phyloP scores from a whole-genome alignment of 257 asterid species.

The Primulina eburnea region DNA sequence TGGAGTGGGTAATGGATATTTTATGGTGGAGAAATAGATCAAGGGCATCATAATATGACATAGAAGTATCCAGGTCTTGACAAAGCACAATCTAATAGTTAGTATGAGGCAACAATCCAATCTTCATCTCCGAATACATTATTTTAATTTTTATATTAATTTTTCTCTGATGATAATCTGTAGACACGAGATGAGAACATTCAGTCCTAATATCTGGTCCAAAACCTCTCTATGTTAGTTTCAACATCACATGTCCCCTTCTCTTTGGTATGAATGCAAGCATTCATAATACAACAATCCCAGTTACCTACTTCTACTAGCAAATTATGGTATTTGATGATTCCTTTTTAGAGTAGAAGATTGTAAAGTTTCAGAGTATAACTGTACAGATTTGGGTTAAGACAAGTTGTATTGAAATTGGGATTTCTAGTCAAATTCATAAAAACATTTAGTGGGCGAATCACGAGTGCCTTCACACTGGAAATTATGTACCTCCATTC shows the following conservation, averaged over 20 bases:
- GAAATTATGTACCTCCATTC: conserved; percentile 3
- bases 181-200: neutral
- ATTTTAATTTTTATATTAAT: too few relatives aligned
- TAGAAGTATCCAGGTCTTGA: neutral
- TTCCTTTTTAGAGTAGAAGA: neutral
- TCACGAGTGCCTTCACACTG: neutral
- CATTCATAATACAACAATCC: too few relatives aligned
- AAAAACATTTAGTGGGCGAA: neutral
- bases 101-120: neutral
- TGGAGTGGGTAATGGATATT: neutral
- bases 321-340: neutral
- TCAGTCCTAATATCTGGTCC: too few relatives aligned
- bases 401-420: neutral
- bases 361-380: neutral
- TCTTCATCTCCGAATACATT: neutral
- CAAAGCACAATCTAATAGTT: conserved; percentile 4
- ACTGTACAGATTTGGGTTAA: neutral
- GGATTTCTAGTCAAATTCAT: neutral
- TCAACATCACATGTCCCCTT: neutral
- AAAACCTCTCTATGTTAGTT: neutral
- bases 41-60: neutral
- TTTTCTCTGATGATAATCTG: neutral
- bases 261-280: neutral
- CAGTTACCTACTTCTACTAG: neutral
- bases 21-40: conserved; percentile 5